A percentile compares a stretch with the other conserved stretches of the same genome.
phyloP scores from a whole-genome alignment of 83 land plant species.

The Picea engelmannii region DNA sequence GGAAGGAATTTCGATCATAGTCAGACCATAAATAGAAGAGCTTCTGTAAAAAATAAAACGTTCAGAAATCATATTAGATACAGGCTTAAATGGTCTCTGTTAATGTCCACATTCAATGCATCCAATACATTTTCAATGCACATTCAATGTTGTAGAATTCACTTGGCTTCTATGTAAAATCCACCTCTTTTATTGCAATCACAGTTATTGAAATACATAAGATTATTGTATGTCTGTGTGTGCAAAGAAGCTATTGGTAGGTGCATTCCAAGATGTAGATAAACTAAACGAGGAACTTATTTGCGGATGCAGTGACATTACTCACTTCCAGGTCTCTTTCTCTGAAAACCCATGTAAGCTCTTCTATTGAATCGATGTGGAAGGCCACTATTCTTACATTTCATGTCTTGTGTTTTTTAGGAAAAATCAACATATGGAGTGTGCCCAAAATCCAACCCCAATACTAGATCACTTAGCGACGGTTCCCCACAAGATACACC shows the following conservation, averaged over 20 bases:
- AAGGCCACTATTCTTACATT: too few relatives aligned
- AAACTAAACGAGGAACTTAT: constrained; percentile 52
- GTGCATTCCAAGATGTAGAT: constrained; percentile 65
- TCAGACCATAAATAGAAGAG: too few relatives aligned
- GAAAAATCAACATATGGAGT: too few relatives aligned
- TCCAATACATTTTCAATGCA: constrained; percentile 51
- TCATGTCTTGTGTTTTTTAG: too few relatives aligned
- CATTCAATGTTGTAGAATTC: constrained; percentile 46
- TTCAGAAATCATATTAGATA: constrained; percentile 43
- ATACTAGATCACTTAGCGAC: too few relatives aligned
- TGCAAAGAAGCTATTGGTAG: constrained; percentile 82
- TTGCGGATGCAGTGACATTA: constrained; percentile 53
- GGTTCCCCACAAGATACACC: too few relatives aligned
- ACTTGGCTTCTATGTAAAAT: constrained; percentile 25
- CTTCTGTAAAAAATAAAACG: too few relatives aligned
- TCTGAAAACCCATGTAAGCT: too few relatives aligned
- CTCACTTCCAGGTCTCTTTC: constrained; percentile 51
- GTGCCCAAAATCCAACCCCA: too few relatives aligned
- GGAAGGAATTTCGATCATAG: too few relatives aligned
- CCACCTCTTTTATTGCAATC: not conserved
- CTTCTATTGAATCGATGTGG: too few relatives aligned
- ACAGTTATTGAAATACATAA: not conserved
- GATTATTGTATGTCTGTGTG: not conserved
- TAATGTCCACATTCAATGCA: constrained; percentile 46
- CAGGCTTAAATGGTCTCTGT: constrained; percentile 59